These are phyloP conservation scores for Tulasnella sp. DNA, from an alignment of 768 basidiomycete genomes.

Conservation along the genomic window DNA sequence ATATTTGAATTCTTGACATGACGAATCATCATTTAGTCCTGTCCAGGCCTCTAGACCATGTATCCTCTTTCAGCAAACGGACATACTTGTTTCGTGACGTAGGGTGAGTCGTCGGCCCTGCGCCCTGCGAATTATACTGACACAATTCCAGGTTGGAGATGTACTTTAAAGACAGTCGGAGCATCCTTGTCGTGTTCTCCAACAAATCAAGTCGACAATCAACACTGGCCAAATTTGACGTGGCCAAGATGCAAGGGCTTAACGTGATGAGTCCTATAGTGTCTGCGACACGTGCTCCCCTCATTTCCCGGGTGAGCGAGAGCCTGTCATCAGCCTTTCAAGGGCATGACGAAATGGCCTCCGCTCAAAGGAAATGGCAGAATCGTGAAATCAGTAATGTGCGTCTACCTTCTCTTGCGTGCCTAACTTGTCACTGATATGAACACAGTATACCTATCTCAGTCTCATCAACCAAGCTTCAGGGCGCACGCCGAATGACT, in stretches of 20 bases:
- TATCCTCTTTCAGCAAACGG: slow-evolving; percentile 67
- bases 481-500: slow-evolving; percentile 86
- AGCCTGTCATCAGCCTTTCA: neutral
- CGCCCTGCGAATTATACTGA: neutral
- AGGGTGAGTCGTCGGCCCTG: slow-evolving; percentile 43
- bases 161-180: slow-evolving; percentile 87
- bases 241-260: neutral
- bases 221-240: slow-evolving; percentile 24
- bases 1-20: neutral
- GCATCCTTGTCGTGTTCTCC: slow-evolving; percentile 72
- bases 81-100: slow-evolving; percentile 87
- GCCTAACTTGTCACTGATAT: neutral
- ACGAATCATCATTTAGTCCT: slow-evolving; percentile 1
- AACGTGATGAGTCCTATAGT: neutral
- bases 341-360: slow-evolving; percentile 47
- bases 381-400: slow-evolving; percentile 87
- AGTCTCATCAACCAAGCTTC: slow-evolving; percentile 86
- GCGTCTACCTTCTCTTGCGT: slow-evolving; percentile 22
- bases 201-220: slow-evolving; percentile 50
- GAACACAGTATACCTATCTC: slow-evolving; percentile 68
- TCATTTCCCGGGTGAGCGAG: slow-evolving; percentile 2
- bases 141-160: slow-evolving; percentile 57
- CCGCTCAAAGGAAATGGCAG: slow-evolving; percentile 78
- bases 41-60: slow-evolving; percentile 64
- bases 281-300: neutral